Evolutionary conservation across 306 rosid genomes (phyloP).

Genomic region (Sicyos baderoa): DNA sequence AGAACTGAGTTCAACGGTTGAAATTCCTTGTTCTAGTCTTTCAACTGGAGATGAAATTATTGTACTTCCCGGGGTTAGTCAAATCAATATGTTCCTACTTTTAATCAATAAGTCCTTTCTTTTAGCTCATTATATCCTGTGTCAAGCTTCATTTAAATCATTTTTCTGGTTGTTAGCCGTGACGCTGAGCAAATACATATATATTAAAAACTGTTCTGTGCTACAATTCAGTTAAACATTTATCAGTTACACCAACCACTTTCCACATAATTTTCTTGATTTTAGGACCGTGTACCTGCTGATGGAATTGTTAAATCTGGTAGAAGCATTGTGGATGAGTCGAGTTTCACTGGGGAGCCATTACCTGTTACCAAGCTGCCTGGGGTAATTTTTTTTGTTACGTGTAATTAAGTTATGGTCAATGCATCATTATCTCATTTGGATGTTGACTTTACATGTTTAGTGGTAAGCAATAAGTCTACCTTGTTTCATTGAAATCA

Average conservation of each 20-base stretch:
- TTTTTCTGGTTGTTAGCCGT: not conserved
- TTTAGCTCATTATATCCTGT: not conserved
- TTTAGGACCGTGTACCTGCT: conserved; percentile 82
- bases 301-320: conserved; percentile 93
- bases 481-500: not conserved
- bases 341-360: conserved; percentile 95
- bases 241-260: not conserved
- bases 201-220: not conserved
- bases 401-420: conserved; percentile 14
- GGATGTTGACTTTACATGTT: not conserved
- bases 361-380: conserved; percentile 82
- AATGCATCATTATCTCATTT: not conserved
- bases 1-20: conserved; percentile 51
- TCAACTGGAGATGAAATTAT: conserved; percentile 74
- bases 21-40: conserved; percentile 83
- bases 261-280: conserved; percentile 17
- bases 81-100: conserved; percentile 18
- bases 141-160: not conserved
- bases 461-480: conserved; percentile 1
- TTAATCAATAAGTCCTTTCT: conserved; percentile 5
- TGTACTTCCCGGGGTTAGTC: conserved; percentile 86
- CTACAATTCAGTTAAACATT: not conserved
- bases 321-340: conserved; percentile 89
- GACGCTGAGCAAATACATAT: not conserved
- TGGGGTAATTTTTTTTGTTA: conserved; percentile 70